Evolutionary conservation across 2,329 filamentous ascomycete genomes (phyloP), one percentile per base, ranked within the genome.

Genomic region (Cladorrhinum sp.): DNA sequence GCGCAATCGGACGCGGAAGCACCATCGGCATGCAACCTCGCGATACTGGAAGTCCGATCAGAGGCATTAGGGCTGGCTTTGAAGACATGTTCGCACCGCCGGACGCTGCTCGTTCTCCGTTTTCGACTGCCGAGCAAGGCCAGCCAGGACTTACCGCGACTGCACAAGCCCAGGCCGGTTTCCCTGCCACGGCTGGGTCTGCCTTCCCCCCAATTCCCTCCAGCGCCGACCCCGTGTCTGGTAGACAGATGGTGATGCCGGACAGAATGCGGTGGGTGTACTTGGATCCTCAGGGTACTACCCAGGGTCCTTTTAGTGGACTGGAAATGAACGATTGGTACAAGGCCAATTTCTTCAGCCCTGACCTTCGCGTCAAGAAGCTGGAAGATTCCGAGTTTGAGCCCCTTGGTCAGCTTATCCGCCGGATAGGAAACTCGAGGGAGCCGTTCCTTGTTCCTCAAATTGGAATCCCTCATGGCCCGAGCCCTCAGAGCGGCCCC

Each of bases 251-350:
- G 93, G 93, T 99, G 4, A 98, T 99, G 95, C 95, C 95, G 1
- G 95, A 99, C 74, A 85, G 96, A 13, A 99, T 99, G 92, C 85
- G 93, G 69, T 99, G 95, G 95, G 93, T 97, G 18, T 99, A 99
- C 72, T 87, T 96, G 56, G 95, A 99, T 72, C 95, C 95, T 4
- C 91, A 96, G 72, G 92, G 92, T 22, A 89, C 91, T 64, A 88
- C 92, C 5, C 95, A 99, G 72, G 95, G 95, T 0, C 95, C 95
- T 0, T 99, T 95, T 77, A 97, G 92, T 41, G 95, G 95, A 1
- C 79, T 99, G 54, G 95, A 99, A 75, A 99, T 99, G 95, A 96
- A 99, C 68, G 96, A 99, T 69, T 99, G 95, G 95, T 99, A 98
- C 77, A 98, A 98, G 74, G 93, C 93, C 38, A 93, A 93, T 50